Evolutionary conservation across 2,329 filamentous ascomycete genomes (phyloP).

Genomic region (Fusarium chlamydosporum): DNA sequence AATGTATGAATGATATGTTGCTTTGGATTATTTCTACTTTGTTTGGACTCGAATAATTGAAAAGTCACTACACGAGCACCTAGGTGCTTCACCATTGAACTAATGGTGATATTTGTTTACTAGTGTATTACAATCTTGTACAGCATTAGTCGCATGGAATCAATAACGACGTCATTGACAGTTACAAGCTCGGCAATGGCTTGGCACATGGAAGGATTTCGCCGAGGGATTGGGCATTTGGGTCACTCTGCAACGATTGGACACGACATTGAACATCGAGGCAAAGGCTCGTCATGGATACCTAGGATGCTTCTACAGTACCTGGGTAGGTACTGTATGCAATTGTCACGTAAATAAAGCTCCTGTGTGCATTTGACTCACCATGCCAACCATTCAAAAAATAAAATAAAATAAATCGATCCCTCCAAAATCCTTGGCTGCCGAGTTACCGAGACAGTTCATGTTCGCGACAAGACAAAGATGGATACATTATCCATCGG

Average conservation of each 20-base stretch:
- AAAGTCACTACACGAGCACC: neutral
- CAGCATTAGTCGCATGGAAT: neutral
- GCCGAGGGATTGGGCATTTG: neutral
- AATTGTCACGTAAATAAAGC: neutral
- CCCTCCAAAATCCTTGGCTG: slow-evolving; percentile 4
- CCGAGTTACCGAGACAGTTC: slow-evolving; percentile 17
- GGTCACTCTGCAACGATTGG: slow-evolving; percentile 1
- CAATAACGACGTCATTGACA: slow-evolving; percentile 2
- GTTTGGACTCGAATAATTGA: neutral
- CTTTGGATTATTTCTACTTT: neutral
- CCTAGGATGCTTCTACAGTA: neutral
- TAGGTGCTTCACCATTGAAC: too few species aligned
- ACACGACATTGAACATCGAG: neutral
- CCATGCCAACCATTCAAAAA: neutral
- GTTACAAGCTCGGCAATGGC: neutral
- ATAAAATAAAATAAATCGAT: too few species aligned
- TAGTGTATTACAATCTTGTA: too few species aligned
- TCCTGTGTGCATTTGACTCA: neutral
- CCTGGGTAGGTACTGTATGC: too few species aligned
- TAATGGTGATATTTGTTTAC: too few species aligned
- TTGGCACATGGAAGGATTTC: slow-evolving; percentile 9
- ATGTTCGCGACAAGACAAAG: slow-evolving; percentile 4
- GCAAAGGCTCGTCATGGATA: neutral
- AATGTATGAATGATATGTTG: neutral
- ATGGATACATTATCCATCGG: slow-evolving; percentile 3